Base-by-base conservation (phyloP, 176 grass and related monocot species). In the Oryza brachyantha region DNA sequence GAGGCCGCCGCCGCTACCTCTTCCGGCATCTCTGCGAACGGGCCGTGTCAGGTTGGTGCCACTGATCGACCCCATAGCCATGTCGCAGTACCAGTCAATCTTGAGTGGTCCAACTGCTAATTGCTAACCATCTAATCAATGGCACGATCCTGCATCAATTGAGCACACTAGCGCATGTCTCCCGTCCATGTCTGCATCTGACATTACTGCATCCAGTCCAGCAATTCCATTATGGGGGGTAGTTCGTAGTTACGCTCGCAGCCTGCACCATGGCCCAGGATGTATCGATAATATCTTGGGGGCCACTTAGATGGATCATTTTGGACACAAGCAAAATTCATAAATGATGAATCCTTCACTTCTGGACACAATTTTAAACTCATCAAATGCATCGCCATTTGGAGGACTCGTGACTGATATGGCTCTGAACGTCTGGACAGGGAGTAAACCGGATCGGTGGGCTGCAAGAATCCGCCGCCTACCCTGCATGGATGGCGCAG, bases 11-110 rank as follows among this genome's bases (percentile, higher is more conserved):
- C 83, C 3, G 4, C 68, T 32, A 21, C 71, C 2, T 16, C 43
- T 13, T 8, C 61, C 17, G 25, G 72, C 79, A 14, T 70, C 84
- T 76, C 85, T 37, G 54, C 81, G 0, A 54, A 52, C 72, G 80
- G 71, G 19, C 84, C 82, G 41, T 81, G 77, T 42, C 85, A 91
- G 94, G 94, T 93, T 79, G n/a, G 87, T 83, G 26, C 19, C 0
- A 22, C 28, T 40, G 24, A 9, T 6, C 21, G 2, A 31, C 32
- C 41, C 25, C 41, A 14, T 29, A 71, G 21, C 21, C 52, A 60
- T 12, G 35, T 29, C 31, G 13, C 13, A n/a, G 19, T 52, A 81
- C 38, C 27, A 21, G 40, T 50, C 22, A 27, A 64, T 36, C 35
- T 37, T 75, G 1, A 48, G 10, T 11, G 6, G 57, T 29, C 10